phyloP scores from a whole-genome alignment of 257 asterid genomes.

The Leptodermis oblonga region DNA sequence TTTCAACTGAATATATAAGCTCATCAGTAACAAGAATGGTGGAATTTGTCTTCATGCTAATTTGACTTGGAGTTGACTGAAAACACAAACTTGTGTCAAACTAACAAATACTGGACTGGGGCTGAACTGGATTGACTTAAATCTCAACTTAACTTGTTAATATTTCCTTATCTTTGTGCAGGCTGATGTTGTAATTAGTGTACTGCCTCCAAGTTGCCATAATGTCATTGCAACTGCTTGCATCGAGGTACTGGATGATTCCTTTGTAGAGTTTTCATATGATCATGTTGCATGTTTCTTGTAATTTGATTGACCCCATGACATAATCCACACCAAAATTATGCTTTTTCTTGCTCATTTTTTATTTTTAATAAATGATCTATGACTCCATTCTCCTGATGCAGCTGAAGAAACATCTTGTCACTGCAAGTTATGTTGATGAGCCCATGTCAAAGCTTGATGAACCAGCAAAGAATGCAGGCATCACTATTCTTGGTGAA shows the following conservation, averaged over 20 bases:
- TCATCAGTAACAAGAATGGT: no score
- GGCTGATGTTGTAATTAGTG: conserved; percentile 90
- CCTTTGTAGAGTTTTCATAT: conserved; percentile 1
- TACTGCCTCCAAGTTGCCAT: conserved; percentile 92
- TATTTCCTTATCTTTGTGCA: conserved; percentile 32
- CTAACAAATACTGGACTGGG: background rate
- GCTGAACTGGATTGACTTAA: background rate
- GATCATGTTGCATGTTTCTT: background rate
- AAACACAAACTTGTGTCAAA: no score
- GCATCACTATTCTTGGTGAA: conserved; percentile 82
- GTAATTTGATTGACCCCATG: background rate
- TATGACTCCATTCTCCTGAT: conserved; percentile 14
- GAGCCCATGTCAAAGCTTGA: conserved; percentile 79
- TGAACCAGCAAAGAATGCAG: conserved; percentile 63
- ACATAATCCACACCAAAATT: no score
- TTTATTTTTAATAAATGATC: no score
- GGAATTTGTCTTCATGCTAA: no score
- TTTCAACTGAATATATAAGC: no score
- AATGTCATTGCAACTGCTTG: conserved; percentile 66
- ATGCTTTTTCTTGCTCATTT: no score
- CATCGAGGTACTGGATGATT: conserved; percentile 54
- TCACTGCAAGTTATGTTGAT: conserved; percentile 94
- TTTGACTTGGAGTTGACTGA: no score
- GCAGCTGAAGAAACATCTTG: conserved; percentile 82
- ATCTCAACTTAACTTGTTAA: no score